Evolutionary conservation across 1,284 basidiomycete genomes (phyloP).

Genomic region (Heterobasidion annosum): DNA sequence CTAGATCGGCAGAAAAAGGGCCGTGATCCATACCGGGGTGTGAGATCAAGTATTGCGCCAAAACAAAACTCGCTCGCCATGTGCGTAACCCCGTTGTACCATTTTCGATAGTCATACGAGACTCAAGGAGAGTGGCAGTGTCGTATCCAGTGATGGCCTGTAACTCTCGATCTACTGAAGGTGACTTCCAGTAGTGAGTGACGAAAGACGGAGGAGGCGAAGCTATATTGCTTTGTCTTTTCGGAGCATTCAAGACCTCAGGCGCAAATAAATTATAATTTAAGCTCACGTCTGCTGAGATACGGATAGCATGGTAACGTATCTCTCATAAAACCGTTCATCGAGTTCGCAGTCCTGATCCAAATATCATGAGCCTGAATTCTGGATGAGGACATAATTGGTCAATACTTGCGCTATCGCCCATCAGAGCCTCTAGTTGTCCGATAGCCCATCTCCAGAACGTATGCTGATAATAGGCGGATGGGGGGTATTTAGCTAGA

Average conservation of each 20-base stretch:
- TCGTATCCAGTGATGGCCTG: constrained; percentile 11
- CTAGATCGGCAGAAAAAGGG: background rate
- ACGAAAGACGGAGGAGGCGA: constrained; percentile 44
- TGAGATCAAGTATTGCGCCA: constrained; percentile 51
- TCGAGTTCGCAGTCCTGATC: constrained; percentile 53
- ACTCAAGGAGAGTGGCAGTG: constrained; percentile 53
- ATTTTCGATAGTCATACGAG: constrained; percentile 57
- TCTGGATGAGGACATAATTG: background rate
- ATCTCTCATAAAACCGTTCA: constrained; percentile 50
- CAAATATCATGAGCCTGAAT: constrained; percentile 6
- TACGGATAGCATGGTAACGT: constrained; percentile 3
- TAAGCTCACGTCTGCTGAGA: constrained; percentile 5
- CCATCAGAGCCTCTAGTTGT: constrained; percentile 35
- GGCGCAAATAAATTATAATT: background rate
- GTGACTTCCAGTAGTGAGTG: constrained; percentile 50
- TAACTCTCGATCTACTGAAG: background rate
- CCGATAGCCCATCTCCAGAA: constrained; percentile 69
- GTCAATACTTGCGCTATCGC: constrained; percentile 28
- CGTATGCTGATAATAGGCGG: constrained; percentile 43
- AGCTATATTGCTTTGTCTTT: background rate
- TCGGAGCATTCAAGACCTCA: background rate
- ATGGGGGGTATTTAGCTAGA: constrained; percentile 49
- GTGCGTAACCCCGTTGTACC: constrained; percentile 74
- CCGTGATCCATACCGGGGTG: constrained; percentile 34
- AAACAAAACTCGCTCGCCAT: constrained; percentile 63